Base-by-base conservation (phyloP, 495 filamentous ascomycete genomes). In the Hypoxylon trugodes region DNA sequence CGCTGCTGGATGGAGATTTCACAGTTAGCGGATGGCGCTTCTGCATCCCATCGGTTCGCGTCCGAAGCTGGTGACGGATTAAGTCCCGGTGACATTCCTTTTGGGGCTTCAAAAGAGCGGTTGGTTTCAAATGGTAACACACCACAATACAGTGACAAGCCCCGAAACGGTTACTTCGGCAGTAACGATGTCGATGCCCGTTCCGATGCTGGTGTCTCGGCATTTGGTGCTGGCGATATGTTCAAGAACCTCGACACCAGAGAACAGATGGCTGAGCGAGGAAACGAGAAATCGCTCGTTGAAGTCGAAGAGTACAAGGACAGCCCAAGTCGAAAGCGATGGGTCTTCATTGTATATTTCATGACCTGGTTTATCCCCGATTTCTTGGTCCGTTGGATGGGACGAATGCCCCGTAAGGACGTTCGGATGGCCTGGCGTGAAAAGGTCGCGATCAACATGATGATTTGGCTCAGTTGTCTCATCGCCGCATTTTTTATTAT, bases 381-480 rank as follows among this genome's bases (percentile, higher is more conserved):
- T 73, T 90, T 97, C 66, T 67, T 88, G 38, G 91, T 97, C 74
- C 83, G 86, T 42, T 82, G 81, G 69, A 53, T 96, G 51, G 93
- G 93, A 12, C 84, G 91, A 12, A 97, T 97, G 89, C 86, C 88
- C 65, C 89, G 95, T 41, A 94, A 94, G 73, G 95, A 98, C 70
- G 86, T 98, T n/a, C 90, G 92, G 38, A 81, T 88, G 61, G 95
- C 95, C 2, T 98, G 95, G 95, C 85, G 95, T 59, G 95, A 98
- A 73, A 98, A 98, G 81, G 75, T 98, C 53, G 95, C 95, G 28
- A 99, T 99, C 83, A 99, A 99, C 80, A 76, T 98, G 64, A 84
- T 98, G 74, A 99, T 99, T 71, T 99, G 95, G 95, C 83, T 94
- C 59, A 82, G 81, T 68, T 98, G 95, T 75, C 78, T 77, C 41